phyloP scores from a whole-genome alignment of 2,329 filamentous ascomycete genomes.

The Fusarium lateritium region DNA sequence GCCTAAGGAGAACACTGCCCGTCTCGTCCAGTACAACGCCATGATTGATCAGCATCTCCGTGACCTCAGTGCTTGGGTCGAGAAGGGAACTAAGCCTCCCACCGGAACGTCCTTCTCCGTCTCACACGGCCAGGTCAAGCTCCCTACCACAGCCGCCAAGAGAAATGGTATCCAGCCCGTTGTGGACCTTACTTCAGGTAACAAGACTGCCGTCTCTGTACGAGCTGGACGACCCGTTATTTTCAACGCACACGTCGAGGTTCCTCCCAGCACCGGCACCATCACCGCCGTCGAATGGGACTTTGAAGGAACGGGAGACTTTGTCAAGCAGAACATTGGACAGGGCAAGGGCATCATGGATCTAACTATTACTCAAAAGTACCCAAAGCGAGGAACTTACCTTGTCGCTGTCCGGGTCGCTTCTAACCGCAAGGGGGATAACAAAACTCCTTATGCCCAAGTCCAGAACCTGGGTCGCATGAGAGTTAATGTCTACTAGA shows the following conservation, averaged over 20 bases:
- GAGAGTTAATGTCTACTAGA: not conserved
- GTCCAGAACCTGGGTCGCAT: conserved; percentile 3
- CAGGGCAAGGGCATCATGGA: not conserved
- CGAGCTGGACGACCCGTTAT: not conserved
- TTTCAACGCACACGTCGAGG: not conserved
- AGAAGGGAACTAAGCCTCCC: conserved; percentile 23
- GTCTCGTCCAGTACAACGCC: conserved; percentile 28
- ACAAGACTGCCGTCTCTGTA: not conserved
- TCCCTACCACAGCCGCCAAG: conserved; percentile 14
- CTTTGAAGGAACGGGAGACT: conserved; percentile 3
- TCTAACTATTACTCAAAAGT: not conserved
- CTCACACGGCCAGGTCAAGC: conserved; percentile 23
- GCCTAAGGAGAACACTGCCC: not conserved
- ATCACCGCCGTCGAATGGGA: not conserved
- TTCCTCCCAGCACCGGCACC: not conserved
- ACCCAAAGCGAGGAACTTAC: not conserved
- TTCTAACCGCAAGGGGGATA: conserved; percentile 4
- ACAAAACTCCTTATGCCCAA: not conserved
- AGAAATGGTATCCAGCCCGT: conserved; percentile 41
- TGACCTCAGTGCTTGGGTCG: conserved; percentile 41
- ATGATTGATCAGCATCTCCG: conserved; percentile 37
- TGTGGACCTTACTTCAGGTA: conserved; percentile 12
- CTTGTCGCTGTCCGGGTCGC: not conserved
- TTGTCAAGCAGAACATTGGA: not conserved
- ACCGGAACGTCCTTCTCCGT: conserved; percentile 17